A percentile compares a stretch with the other conserved stretches of the same genome.
phyloP scores from a whole-genome alignment of 352 stramenopile species.

The Pythium volutum region DNA sequence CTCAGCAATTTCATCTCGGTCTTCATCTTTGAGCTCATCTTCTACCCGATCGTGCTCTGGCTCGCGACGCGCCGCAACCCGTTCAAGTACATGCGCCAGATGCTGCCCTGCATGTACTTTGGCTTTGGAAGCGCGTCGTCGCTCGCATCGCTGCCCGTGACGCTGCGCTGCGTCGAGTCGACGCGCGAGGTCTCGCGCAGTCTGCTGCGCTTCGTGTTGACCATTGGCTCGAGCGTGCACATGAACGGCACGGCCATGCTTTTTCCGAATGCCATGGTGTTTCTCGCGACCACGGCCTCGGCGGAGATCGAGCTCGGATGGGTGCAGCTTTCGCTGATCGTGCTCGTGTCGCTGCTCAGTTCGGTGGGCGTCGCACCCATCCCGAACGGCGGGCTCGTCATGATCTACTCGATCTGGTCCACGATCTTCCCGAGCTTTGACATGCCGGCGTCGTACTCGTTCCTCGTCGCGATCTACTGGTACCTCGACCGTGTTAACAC shows the following conservation, averaged over 20 bases:
- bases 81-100: conserved; percentile 55
- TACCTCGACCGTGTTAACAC: conserved; percentile 72
- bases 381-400: conserved; percentile 65
- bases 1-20: conserved; percentile 46
- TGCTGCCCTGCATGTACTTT: conserved; percentile 64
- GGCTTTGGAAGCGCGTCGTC: conserved; percentile 66
- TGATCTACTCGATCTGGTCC: conserved; percentile 75
- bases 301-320: conserved; percentile 37
- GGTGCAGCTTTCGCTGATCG: conserved; percentile 52
- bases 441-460: conserved; percentile 62
- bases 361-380: conserved; percentile 63
- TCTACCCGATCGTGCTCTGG: conserved; percentile 55
- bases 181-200: conserved; percentile 55
- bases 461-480: conserved; percentile 71
- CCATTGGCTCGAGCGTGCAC: conserved; percentile 64
- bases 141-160: conserved; percentile 60
- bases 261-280: conserved; percentile 65
- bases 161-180: conserved; percentile 59
- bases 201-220: conserved; percentile 66
- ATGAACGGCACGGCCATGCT: conserved; percentile 81
- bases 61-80: conserved; percentile 43
- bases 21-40: conserved; percentile 48
- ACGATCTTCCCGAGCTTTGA: conserved; percentile 57
- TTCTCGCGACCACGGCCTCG: conserved; percentile 53
- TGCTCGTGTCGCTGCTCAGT: conserved; percentile 56